Evolutionary conservation across 495 filamentous ascomycete species (phyloP).

Genomic region (Hypoxylon cercidicola): DNA sequence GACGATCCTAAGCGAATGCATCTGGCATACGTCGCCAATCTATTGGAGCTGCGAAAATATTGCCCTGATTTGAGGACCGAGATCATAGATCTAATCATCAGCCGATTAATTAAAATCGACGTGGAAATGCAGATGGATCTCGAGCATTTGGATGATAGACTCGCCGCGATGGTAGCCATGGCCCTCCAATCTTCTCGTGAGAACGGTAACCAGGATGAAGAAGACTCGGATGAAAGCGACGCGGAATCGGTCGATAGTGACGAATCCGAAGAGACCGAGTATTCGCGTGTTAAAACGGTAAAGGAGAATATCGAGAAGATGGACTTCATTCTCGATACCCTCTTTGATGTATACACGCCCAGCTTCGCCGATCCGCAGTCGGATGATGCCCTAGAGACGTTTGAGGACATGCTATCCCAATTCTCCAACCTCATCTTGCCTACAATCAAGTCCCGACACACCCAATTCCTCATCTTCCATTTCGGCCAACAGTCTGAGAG

Average conservation of each 20-base stretch:
- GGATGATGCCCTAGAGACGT: conserved; percentile 59
- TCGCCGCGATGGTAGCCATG: conserved; percentile 60
- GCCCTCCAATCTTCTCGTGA: conserved; percentile 49
- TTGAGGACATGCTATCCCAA: conserved; percentile 80
- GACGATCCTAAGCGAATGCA: conserved; percentile 77
- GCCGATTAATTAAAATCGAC: conserved; percentile 89
- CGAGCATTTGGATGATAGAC: conserved; percentile 75
- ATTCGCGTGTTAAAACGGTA: conserved; percentile 66
- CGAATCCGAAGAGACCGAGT: conserved; percentile 57
- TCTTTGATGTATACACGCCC: conserved; percentile 83
- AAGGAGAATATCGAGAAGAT: conserved; percentile 88
- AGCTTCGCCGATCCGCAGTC: conserved; percentile 68
- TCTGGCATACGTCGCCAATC: conserved; percentile 79
- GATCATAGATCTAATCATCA: conserved; percentile 83
- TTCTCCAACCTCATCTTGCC: conserved; percentile 88
- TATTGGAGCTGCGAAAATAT: conserved; percentile 78
- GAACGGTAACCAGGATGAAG: conserved; percentile 55
- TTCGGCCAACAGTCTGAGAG: conserved; percentile 80
- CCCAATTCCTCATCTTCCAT: conserved; percentile 93
- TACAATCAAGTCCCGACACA: conserved; percentile 85
- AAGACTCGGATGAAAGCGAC: conserved; percentile 71
- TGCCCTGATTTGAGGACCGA: conserved; percentile 82
- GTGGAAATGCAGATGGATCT: conserved; percentile 93
- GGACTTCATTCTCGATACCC: conserved; percentile 87
- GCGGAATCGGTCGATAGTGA: conserved; percentile 64